Evolutionary conservation across 2,329 filamentous ascomycete genomes (phyloP), one percentile per base, ranked within the genome.

Genomic region (Diaporthe citrichinensis): DNA sequence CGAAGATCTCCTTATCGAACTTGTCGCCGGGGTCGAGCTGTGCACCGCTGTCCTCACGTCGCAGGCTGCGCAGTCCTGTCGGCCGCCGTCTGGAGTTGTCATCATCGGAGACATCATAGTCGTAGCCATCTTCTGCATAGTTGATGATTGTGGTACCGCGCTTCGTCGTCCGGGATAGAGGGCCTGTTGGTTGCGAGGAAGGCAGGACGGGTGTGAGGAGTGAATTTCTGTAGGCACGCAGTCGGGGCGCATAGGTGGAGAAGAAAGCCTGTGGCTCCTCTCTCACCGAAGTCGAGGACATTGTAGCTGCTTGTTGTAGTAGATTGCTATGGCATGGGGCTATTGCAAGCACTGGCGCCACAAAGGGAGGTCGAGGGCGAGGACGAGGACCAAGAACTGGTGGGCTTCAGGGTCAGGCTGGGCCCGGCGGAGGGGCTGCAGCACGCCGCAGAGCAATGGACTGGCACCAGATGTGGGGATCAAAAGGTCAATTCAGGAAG

Each of bases 61-160:
- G 92, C 81, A 96, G 84, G 81, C 94, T 98, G 79, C 96, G 93
- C 84, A 98, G 84, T 7, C 96, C 95, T 0, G 95, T 97, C 17
- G 94, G 94, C 2, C 93, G 93, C 78, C 96, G 92, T 78, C 95
- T 91, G 76, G 91, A 88, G 73, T 95, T 93, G 77, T 95, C 94
- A 68, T 94, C 93, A 77, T 95, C 94, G 74, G 93, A 90, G 51
- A 92, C 90, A 74, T 91, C 84, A 81, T 96, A 95, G 79, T 98
- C 96, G 81, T 93, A 98, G 62, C 96, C 96, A 83, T 98, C 96
- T 83, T 99, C 97, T 34, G 97, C 96, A 82, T 99, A 99, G 86
- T 98, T 99, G 85, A 98, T 97, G 78, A 96, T 94, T 46, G 95
- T 97, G 2, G 97, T 98, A 75, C 97, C 97, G 84, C 97, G 94